These are phyloP conservation scores for Neofusicoccum sp. DNA, from an alignment of 2,329 filamentous ascomycete species.

Conservation along the genomic window DNA sequence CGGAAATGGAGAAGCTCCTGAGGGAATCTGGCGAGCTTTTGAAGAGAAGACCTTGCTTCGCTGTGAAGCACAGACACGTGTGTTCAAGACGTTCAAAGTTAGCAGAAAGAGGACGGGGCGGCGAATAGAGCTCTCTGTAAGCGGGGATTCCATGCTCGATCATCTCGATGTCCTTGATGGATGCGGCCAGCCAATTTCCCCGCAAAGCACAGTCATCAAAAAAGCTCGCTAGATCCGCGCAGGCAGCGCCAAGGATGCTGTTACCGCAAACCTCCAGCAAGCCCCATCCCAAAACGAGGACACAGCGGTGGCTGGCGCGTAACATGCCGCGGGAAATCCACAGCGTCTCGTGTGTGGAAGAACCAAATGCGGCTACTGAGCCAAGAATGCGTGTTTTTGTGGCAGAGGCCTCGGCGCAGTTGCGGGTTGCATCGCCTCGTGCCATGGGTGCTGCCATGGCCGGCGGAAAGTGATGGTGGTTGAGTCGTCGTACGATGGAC, in stretches of 20 bases:
- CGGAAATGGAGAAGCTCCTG: not conserved
- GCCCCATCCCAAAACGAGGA: not conserved
- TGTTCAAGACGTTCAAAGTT: not conserved
- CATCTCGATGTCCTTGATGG: constrained; percentile 1
- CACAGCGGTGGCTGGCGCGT: not conserved
- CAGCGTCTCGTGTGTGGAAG: not conserved
- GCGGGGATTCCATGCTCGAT: not conserved
- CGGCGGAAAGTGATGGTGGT: not conserved
- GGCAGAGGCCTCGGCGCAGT: not conserved
- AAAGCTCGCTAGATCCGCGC: not conserved
- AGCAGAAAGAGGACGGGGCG: not conserved
- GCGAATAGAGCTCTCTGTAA: not conserved
- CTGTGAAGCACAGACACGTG: not conserved
- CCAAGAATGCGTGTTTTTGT: not conserved
- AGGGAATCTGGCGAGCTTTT: not conserved
- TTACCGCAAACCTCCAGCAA: not conserved
- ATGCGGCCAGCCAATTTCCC: not conserved
- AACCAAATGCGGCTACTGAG: not conserved
- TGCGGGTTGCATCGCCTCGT: not conserved
- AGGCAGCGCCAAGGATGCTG: not conserved
- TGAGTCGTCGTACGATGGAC: not conserved
- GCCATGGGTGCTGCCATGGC: not conserved
- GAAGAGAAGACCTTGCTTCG: not conserved
- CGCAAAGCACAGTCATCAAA: not conserved
- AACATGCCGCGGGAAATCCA: not conserved